These are phyloP conservation scores for Smallanthus sonchifolius DNA, from an alignment of 129 eudicot species.

Conservation along the genomic window DNA sequence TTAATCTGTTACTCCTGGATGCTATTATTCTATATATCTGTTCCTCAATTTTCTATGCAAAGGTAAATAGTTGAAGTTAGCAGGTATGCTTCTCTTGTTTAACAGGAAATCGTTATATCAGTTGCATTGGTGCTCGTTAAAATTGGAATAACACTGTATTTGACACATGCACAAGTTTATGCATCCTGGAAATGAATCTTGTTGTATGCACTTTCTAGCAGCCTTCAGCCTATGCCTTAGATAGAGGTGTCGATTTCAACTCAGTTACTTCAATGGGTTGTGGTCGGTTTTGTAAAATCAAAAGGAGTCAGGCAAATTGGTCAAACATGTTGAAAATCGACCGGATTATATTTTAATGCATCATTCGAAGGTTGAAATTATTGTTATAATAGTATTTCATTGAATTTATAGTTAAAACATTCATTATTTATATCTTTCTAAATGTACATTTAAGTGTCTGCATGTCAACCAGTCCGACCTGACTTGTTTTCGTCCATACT, in stretches of 20 bases:
- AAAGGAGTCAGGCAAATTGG: no score
- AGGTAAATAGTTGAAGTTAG: background rate
- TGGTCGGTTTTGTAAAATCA: background rate
- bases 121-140: background rate
- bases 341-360: no score
- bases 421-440: background rate
- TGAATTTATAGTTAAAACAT: no score
- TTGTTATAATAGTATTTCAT: background rate
- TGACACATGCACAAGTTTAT: background rate
- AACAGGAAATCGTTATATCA: background rate
- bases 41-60: background rate
- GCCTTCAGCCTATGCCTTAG: background rate
- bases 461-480: background rate
- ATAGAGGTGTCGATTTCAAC: background rate
- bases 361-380: no score
- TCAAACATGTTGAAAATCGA: no score
- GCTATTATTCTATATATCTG: no score
- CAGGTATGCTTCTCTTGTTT: background rate
- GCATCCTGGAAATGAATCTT: background rate
- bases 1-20: background rate
- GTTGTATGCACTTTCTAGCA: background rate
- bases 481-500: background rate
- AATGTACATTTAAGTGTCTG: background rate
- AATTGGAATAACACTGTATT: background rate
- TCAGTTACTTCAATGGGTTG: background rate